These are phyloP conservation scores for Hyaloperonospora brassicae DNA, from an alignment of 352 stramenopile species.

Conservation along the genomic window DNA sequence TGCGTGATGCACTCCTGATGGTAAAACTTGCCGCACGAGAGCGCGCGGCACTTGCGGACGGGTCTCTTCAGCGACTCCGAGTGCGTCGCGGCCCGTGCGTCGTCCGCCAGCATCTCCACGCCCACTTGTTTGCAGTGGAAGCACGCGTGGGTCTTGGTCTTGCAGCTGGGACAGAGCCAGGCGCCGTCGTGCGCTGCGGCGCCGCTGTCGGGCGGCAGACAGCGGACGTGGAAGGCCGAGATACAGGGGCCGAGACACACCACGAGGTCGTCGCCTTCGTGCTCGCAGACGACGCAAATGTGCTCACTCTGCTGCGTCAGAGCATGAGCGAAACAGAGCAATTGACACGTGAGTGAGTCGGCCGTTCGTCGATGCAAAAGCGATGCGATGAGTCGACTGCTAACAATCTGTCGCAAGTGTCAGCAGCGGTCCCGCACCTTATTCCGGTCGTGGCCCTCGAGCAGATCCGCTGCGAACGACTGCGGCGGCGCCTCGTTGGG, in stretches of 20 bases:
- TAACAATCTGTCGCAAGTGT: background rate
- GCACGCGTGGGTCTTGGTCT: conserved; percentile 49
- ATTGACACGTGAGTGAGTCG: background rate
- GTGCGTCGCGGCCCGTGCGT: conserved; percentile 3
- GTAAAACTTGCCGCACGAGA: conserved; percentile 83
- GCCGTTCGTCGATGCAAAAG: too few relatives aligned
- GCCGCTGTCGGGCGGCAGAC: conserved; percentile 20
- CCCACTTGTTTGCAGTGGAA: conserved; percentile 75
- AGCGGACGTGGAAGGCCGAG: conserved; percentile 57
- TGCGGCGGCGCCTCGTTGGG: too few relatives aligned
- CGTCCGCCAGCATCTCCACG: conserved; percentile 17
- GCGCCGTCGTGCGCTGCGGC: conserved; percentile 9
- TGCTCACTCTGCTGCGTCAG: conserved; percentile 33
- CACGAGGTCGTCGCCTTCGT: conserved; percentile 40
- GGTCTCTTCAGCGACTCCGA: conserved; percentile 11
- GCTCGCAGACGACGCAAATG: conserved; percentile 66
- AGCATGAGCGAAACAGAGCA: conserved; percentile 1
- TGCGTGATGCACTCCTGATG: conserved; percentile 75
- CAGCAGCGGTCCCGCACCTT: conserved; percentile 9
- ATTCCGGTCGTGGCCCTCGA: conserved; percentile 4
- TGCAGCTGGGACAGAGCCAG: conserved; percentile 63
- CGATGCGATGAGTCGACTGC: too few relatives aligned
- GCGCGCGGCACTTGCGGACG: conserved; percentile 68
- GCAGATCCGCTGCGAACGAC: too few relatives aligned
- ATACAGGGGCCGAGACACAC: conserved; percentile 66